Percentiles rank a stretch among this genome's conserved stretches.
phyloP scores from a whole-genome alignment of 2,329 filamentous ascomycete genomes.

The Daldinia eschscholtzii region DNA sequence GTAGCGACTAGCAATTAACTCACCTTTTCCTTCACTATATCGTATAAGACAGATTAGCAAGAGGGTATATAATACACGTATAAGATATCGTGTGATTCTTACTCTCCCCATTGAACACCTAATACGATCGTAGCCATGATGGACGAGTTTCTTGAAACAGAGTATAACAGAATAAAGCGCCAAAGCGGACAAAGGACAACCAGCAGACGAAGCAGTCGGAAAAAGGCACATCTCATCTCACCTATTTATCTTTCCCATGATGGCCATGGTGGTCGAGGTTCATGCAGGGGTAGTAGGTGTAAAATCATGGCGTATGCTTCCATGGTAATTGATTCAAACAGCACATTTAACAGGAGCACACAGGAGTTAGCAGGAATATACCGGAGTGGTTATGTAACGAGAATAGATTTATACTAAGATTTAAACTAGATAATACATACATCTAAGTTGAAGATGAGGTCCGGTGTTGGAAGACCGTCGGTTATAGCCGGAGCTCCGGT shows the following conservation, averaged over 20 bases:
- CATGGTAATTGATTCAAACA: neutral
- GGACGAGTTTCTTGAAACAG: slow-evolving; percentile 9
- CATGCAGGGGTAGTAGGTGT: slow-evolving; percentile 32
- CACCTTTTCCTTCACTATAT: slow-evolving; percentile 38
- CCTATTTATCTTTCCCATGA: slow-evolving; percentile 22
- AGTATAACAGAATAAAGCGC: neutral
- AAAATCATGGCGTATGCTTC: neutral
- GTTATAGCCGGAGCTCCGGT: slow-evolving; percentile 13
- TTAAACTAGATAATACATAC: neutral
- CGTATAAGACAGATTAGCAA: slow-evolving; percentile 26
- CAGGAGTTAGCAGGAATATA: neutral
- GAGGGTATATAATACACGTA: neutral
- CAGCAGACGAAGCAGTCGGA: slow-evolving; percentile 4
- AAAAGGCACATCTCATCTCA: neutral
- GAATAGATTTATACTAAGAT: neutral
- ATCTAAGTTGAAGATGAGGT: neutral
- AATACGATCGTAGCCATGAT: slow-evolving; percentile 39
- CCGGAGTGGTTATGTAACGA: neutral
- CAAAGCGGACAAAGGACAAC: slow-evolving; percentile 1
- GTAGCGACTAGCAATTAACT: slow-evolving; percentile 15
- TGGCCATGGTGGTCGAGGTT: slow-evolving; percentile 16
- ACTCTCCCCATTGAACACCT: slow-evolving; percentile 42
- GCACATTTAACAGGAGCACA: neutral
- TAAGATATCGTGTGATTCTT: slow-evolving; percentile 17
- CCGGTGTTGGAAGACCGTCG: neutral